Evolutionary conservation across 2,329 filamentous ascomycete genomes (phyloP).

Genomic region (Alternaria triticimaculans): DNA sequence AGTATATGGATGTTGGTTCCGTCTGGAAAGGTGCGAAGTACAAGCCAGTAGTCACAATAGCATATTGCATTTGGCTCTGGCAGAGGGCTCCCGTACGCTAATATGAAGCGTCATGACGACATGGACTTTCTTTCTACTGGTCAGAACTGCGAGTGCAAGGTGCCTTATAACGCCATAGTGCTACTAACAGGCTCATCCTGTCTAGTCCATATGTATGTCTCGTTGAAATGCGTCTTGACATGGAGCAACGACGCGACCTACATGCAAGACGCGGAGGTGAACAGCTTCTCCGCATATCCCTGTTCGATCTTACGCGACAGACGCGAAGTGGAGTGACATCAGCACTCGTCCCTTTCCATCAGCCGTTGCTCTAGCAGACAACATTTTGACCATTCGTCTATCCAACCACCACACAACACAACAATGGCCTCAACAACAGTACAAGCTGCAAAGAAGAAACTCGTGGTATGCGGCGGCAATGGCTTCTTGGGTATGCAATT

Average conservation of each 20-base stretch:
- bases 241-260: neutral
- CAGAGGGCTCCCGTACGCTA: neutral
- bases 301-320: constrained; percentile 32
- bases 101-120: constrained; percentile 1
- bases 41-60: neutral
- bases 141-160: neutral
- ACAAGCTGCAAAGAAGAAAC: constrained; percentile 70
- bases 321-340: constrained; percentile 41
- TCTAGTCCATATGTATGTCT: neutral
- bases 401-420: constrained; percentile 10
- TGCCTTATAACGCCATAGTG: neutral
- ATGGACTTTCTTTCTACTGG: neutral
- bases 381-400: neutral
- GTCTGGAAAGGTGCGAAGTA: neutral
- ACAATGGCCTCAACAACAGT: constrained; percentile 62
- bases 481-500: constrained; percentile 76
- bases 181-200: neutral
- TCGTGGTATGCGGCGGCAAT: constrained; percentile 92
- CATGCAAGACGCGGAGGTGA: constrained; percentile 10
- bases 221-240: neutral
- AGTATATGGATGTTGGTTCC: neutral
- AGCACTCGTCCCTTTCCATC: constrained; percentile 34
- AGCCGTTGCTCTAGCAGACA: neutral
- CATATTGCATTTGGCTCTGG: neutral
- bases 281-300: constrained; percentile 22